Conservation (phyloP, 805 yeast species). For the Kockiozyma suomiensis region DNA sequence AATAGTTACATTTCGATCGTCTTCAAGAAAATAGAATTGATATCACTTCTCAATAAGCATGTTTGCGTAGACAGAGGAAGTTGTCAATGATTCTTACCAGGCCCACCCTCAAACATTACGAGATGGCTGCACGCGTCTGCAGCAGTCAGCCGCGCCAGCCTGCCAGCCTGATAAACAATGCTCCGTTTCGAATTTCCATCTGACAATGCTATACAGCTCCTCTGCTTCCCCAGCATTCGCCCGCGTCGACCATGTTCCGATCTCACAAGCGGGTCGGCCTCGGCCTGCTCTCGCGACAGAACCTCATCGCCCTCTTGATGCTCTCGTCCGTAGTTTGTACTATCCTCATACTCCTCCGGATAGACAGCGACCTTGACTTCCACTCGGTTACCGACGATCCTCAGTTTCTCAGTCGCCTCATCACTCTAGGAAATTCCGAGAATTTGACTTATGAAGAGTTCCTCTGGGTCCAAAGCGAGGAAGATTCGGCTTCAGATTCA, state of each 20-base stretch:
- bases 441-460: background rate
- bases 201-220: no score
- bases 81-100: no score
- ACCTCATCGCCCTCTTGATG: constrained; percentile 1
- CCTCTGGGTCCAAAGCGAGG: constrained; percentile 6
- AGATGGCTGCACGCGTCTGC: no score
- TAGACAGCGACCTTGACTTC: constrained; percentile 11
- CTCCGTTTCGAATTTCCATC: no score
- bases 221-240: no score
- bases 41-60: no score
- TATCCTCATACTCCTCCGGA: constrained; percentile 4
- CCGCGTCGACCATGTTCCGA: background rate
- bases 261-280: background rate
- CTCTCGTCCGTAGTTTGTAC: background rate
- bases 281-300: background rate
- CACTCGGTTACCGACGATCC: constrained; percentile 4
- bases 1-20: no score
- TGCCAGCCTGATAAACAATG: no score
- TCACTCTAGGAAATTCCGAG: background rate
- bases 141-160: no score
- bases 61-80: no score
- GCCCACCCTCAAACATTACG: no score
- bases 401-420: background rate
- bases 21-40: no score
- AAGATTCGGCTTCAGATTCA: background rate